Evolutionary conservation across 495 filamentous ascomycete species (phyloP).

Genomic region (Lepraria neglecta): DNA sequence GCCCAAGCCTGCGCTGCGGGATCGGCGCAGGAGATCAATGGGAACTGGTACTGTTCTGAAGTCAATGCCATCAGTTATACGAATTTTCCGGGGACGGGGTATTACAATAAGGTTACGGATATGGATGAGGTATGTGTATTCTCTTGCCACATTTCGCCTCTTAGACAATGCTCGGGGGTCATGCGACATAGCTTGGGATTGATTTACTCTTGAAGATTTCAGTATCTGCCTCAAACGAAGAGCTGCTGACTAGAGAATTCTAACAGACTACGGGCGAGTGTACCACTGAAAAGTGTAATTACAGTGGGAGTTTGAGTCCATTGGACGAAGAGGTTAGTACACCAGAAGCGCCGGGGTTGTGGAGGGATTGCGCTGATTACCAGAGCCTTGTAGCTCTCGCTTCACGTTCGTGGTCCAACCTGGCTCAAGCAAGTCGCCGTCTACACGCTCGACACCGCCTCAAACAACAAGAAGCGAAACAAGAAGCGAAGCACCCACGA

Average conservation of each 20-base stretch:
- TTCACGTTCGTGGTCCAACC: conserved; percentile 65
- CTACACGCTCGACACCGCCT: conserved; percentile 43
- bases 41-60: conserved; percentile 49
- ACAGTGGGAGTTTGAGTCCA: conserved; percentile 54
- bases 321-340: conserved; percentile 58
- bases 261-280: conserved; percentile 44
- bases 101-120: conserved; percentile 51
- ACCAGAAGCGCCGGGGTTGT: not conserved
- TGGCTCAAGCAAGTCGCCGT: conserved; percentile 56
- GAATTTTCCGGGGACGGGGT: conserved; percentile 49
- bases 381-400: conserved; percentile 46
- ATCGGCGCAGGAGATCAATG: conserved; percentile 16
- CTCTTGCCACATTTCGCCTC: no score
- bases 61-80: conserved; percentile 55
- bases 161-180: no score
- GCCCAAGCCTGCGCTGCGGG: conserved; percentile 18
- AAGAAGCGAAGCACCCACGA: conserved; percentile 31
- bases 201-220: no score
- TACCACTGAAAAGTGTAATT: conserved; percentile 39
- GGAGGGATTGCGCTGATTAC: conserved; percentile 9
- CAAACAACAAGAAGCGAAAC: conserved; percentile 32
- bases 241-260: no score
- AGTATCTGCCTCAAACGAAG: no score
- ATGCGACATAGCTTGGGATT: no score
- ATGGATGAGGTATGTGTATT: conserved; percentile 42